Base-by-base conservation (phyloP, 2,329 filamentous ascomycete genomes). In the Clarireedia monteithiana region DNA sequence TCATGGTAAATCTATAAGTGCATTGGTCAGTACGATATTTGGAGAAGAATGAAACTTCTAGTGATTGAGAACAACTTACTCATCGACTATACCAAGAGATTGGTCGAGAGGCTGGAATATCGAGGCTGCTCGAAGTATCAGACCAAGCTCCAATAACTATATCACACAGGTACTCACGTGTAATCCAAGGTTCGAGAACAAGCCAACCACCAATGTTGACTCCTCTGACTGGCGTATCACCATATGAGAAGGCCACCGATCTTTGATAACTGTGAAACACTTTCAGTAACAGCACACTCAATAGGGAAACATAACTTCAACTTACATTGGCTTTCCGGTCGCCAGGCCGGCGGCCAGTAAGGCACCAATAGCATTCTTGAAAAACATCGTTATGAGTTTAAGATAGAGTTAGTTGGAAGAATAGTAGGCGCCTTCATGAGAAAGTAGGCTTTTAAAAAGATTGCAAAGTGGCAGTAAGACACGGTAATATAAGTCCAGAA, bases 181-280 rank as follows among this genome's bases (percentile, higher is more conserved):
- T 81, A 52, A 82, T 82, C 77, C 77, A 81, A 45, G 70, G 68
- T 62, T 66, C 63, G 20, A 68, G 57, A 12, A 67, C 50, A 12
- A 69, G 64, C 71, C 71, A 73, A 10, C 71, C 71, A 20, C 51
- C 56, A 20, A 55, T 58, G 14, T 50, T 55, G 7, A 58, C 51
- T 17, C 55, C 71, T 42, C 68, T 69, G n/a, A 81, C 73, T 60
- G 74, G 77, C 36, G 74, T 71, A 12, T 66, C 64, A n/a, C 75
- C 75, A 73, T 76, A 81, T 20, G 68, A 64, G 66, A 80, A 80
- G 46, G 63, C 67, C 4, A 71, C 71, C 14, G 62, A 61, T 40
- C 73, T 57, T 53, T 64, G 58, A 7, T 55, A 55, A 17, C 53
- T 56, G 58, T 60, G 24, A 24, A 2, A 49, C 42, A 24, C 1